Conservation (phyloP, 108 stramenopile genomes). For the Discostella pseudostelligera region DNA sequence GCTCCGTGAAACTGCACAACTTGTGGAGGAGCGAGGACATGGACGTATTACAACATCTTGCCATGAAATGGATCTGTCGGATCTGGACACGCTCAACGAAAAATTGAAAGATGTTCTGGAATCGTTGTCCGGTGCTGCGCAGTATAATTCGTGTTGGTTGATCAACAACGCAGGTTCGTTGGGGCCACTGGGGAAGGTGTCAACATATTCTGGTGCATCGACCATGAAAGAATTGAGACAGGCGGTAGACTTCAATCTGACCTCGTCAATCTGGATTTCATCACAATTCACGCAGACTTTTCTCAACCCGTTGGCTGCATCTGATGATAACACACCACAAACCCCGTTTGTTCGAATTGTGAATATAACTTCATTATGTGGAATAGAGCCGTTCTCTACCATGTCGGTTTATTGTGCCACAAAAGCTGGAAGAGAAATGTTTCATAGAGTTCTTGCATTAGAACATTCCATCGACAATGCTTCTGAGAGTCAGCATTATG, state of each 20-base stretch:
- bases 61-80: slow-evolving; percentile 60
- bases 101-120: slow-evolving; percentile 46
- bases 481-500: slow-evolving; percentile 1
- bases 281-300: slow-evolving; percentile 42
- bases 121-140: slow-evolving; percentile 1
- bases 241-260: slow-evolving; percentile 73
- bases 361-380: slow-evolving; percentile 76
- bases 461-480: slow-evolving; percentile 33
- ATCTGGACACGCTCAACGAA: slow-evolving; percentile 53
- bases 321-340: neutral
- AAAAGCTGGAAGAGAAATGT: slow-evolving; percentile 79
- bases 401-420: slow-evolving; percentile 75
- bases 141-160: slow-evolving; percentile 50
- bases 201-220: slow-evolving; percentile 7
- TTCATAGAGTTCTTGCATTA: slow-evolving; percentile 61
- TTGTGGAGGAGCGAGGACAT: slow-evolving; percentile 26
- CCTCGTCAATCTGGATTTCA: slow-evolving; percentile 61
- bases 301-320: slow-evolving; percentile 5
- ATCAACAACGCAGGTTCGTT: slow-evolving; percentile 78
- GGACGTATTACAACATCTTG: slow-evolving; percentile 27
- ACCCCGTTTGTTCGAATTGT: slow-evolving; percentile 40
- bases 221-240: slow-evolving; percentile 45
- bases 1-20: slow-evolving; percentile 48
- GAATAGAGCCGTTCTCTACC: slow-evolving; percentile 62
- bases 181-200: slow-evolving; percentile 54